A percentile compares a stretch with the other conserved stretches of the same genome.
Conservation (phyloP, 2,329 filamentous ascomycete genomes). For the Venturia carpophila region DNA sequence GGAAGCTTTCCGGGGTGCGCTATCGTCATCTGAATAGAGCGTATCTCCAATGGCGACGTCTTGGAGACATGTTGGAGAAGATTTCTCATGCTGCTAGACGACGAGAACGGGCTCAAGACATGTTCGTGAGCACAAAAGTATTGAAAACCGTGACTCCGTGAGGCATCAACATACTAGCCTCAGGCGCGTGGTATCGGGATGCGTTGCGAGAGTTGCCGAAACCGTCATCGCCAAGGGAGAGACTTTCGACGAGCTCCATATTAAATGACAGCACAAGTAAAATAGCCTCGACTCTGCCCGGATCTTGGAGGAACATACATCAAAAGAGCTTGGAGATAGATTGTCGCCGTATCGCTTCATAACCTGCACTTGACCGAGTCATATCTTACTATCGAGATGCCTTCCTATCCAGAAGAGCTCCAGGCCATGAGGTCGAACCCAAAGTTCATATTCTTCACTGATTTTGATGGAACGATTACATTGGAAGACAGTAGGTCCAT, state of each 20-base stretch:
- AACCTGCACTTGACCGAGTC: not conserved
- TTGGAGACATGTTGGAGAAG: slow-evolving; percentile 36
- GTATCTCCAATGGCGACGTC: slow-evolving; percentile 25
- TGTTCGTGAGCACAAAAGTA: not conserved
- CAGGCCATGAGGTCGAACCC: slow-evolving; percentile 52
- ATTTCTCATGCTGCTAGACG: slow-evolving; percentile 31
- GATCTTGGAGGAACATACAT: not conserved
- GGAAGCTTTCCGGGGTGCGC: slow-evolving; percentile 18
- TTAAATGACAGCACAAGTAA: slow-evolving; percentile 1
- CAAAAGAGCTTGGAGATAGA: not conserved
- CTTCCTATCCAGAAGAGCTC: slow-evolving; percentile 26
- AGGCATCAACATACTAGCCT: not conserved
- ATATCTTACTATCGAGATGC: not conserved
- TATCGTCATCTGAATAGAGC: slow-evolving; percentile 21
- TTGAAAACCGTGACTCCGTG: not conserved
- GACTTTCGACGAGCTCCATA: slow-evolving; percentile 9
- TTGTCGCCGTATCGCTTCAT: not conserved
- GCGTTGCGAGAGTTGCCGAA: not conserved
- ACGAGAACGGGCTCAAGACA: not conserved
- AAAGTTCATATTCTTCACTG: slow-evolving; percentile 95
- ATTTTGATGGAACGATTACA: slow-evolving; percentile 96
- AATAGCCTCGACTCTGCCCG: not conserved
- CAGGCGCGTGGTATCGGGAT: not conserved
- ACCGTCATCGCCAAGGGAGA: not conserved
- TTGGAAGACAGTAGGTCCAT: slow-evolving; percentile 53